Evolutionary conservation across 2,329 filamentous ascomycete genomes (phyloP).

Genomic region (Claviceps monticola): DNA sequence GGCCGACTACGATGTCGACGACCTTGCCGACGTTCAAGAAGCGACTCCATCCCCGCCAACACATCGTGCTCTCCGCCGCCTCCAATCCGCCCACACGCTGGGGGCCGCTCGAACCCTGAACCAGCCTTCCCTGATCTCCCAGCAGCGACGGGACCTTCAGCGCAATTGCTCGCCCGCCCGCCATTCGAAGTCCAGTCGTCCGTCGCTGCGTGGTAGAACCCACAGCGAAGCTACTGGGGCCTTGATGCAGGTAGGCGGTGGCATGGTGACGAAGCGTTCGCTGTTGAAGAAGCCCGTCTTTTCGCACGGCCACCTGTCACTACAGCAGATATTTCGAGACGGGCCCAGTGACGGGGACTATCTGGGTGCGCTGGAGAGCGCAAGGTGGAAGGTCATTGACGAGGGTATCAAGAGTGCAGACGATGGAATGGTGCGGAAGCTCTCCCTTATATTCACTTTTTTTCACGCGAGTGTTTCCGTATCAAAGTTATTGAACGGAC

Average conservation of each 20-base stretch:
- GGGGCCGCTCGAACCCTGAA: slow-evolving; percentile 35
- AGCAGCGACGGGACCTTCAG: slow-evolving; percentile 40
- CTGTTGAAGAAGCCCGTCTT: slow-evolving; percentile 29
- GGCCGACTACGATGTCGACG: no score
- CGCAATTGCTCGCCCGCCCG: slow-evolving; percentile 21
- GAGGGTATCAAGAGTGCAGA: slow-evolving; percentile 64
- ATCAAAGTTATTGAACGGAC: not conserved
- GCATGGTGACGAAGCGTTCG: slow-evolving; percentile 22
- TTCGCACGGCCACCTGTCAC: slow-evolving; percentile 41
- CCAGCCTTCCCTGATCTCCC: slow-evolving; percentile 45
- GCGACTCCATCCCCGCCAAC: slow-evolving; percentile 48
- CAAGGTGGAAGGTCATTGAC: slow-evolving; percentile 59
- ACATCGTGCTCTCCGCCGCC: slow-evolving; percentile 54
- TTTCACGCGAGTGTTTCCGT: not conserved
- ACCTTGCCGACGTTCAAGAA: slow-evolving; percentile 29
- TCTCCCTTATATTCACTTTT: not conserved
- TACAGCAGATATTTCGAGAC: slow-evolving; percentile 68
- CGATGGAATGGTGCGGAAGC: slow-evolving; percentile 58
- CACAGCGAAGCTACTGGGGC: slow-evolving; percentile 54
- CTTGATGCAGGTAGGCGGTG: slow-evolving; percentile 23
- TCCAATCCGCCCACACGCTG: slow-evolving; percentile 62
- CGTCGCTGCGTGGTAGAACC: slow-evolving; percentile 47
- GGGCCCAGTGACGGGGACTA: slow-evolving; percentile 63
- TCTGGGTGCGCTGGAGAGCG: slow-evolving; percentile 50
- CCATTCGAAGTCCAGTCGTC: slow-evolving; percentile 17